A percentile compares a stretch with the other conserved stretches of the same genome.
Conservation (phyloP, 352 stramenopile genomes). For the Nothophytophthora sp. region DNA sequence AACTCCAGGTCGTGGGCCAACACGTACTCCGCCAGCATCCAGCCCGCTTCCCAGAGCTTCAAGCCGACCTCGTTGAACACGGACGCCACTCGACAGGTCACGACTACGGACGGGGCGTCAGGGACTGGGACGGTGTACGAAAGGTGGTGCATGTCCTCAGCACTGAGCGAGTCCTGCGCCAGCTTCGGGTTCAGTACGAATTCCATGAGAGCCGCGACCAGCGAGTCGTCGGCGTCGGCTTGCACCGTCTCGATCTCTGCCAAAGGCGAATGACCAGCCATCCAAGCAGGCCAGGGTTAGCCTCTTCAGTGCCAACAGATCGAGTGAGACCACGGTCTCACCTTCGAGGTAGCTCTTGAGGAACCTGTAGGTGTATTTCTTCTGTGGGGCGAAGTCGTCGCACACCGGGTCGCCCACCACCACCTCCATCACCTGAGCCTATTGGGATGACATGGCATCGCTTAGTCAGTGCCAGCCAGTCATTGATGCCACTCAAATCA, state of each 20-base stretch:
- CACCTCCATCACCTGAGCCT: slow-evolving; percentile 53
- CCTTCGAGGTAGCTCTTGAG: slow-evolving; percentile 69
- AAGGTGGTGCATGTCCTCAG: slow-evolving; percentile 76
- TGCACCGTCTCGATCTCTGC: slow-evolving; percentile 54
- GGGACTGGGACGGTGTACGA: slow-evolving; percentile 55
- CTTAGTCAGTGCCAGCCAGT: neutral
- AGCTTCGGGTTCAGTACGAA: slow-evolving; percentile 45
- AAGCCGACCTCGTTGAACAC: slow-evolving; percentile 85
- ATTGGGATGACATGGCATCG: neutral
- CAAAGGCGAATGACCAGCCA: neutral
- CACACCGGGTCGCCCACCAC: slow-evolving; percentile 60
- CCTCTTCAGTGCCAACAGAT: neutral
- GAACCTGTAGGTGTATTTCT: slow-evolving; percentile 69
- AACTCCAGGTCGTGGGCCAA: slow-evolving; percentile 59
- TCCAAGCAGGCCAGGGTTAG: neutral
- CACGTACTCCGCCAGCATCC: slow-evolving; percentile 75
- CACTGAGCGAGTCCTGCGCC: slow-evolving; percentile 28
- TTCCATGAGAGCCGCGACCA: slow-evolving; percentile 58
- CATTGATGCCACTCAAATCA: neutral
- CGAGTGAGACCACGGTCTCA: slow-evolving; percentile 18
- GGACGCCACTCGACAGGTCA: slow-evolving; percentile 78
- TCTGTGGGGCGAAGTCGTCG: slow-evolving; percentile 60
- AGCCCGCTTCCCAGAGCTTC: slow-evolving; percentile 83
- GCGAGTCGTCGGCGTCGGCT: slow-evolving; percentile 50
- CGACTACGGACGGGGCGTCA: slow-evolving; percentile 18